These are phyloP conservation scores for Acer negundo DNA, from an alignment of 345 rosid genomes.

Conservation along the genomic window DNA sequence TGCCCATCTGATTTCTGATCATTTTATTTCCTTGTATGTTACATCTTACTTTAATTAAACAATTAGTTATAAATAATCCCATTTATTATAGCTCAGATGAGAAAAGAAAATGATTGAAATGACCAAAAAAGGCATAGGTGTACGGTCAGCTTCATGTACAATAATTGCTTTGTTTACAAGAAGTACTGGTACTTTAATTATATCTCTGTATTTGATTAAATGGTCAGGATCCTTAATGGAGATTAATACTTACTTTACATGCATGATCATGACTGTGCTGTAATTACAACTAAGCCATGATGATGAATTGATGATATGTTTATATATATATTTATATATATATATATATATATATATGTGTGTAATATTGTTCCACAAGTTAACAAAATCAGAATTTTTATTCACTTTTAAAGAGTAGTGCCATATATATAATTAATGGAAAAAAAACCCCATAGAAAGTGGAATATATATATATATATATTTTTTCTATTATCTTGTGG, in stretches of 20 bases:
- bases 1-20: background rate
- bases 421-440: background rate
- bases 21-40: constrained; percentile 1
- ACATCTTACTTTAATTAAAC: constrained; percentile 3
- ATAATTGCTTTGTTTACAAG: background rate
- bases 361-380: too few species aligned
- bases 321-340: too few species aligned
- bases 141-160: background rate
- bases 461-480: too few species aligned
- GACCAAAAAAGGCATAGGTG: background rate
- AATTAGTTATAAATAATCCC: background rate
- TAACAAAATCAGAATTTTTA: background rate
- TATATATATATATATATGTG: too few species aligned
- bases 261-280: background rate
- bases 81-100: too few species aligned
- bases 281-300: constrained; percentile 1
- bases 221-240: too few species aligned
- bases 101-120: background rate
- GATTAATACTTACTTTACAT: background rate
- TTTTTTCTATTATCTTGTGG: too few species aligned
- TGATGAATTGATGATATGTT: background rate
- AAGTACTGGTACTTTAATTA: background rate
- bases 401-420: background rate
- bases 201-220: background rate
- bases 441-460: background rate